Evolutionary conservation across 192 early-diverging fungal genomes (phyloP).

Genomic region (Lobulomyces angularis): DNA sequence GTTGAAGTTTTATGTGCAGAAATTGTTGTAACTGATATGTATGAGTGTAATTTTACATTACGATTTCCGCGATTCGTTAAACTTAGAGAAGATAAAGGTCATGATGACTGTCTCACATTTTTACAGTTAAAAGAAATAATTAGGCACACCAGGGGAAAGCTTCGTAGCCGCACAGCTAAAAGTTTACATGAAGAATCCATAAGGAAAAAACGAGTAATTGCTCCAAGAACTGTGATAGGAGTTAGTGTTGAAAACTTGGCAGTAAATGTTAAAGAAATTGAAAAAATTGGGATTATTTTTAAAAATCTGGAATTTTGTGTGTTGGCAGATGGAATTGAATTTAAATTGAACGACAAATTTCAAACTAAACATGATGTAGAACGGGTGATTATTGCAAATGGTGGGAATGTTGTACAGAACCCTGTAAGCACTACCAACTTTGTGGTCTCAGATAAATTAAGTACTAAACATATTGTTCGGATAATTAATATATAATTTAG

Average conservation of each 20-base stretch:
- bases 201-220: neutral
- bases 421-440: constrained; percentile 26
- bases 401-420: constrained; percentile 51
- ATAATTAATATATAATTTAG: constrained; percentile 19
- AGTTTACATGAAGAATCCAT: constrained; percentile 6
- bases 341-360: constrained; percentile 22
- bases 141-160: constrained; percentile 14
- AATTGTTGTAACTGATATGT: constrained; percentile 40
- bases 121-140: constrained; percentile 15
- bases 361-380: constrained; percentile 46
- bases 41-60: constrained; percentile 50
- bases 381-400: constrained; percentile 39
- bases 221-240: neutral
- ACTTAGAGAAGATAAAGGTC: constrained; percentile 54
- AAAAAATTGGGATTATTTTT: constrained; percentile 40
- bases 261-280: constrained; percentile 24
- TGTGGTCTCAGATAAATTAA: constrained; percentile 34
- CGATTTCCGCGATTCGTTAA: constrained; percentile 64
- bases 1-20: constrained; percentile 56
- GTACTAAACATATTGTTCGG: neutral
- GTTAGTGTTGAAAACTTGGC: constrained; percentile 8
- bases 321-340: constrained; percentile 13
- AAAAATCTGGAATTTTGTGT: constrained; percentile 47
- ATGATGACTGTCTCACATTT: constrained; percentile 13
- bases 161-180: constrained; percentile 18